These are phyloP conservation scores for Psilocybe azurescens DNA, from an alignment of 768 basidiomycete species.

Conservation along the genomic window DNA sequence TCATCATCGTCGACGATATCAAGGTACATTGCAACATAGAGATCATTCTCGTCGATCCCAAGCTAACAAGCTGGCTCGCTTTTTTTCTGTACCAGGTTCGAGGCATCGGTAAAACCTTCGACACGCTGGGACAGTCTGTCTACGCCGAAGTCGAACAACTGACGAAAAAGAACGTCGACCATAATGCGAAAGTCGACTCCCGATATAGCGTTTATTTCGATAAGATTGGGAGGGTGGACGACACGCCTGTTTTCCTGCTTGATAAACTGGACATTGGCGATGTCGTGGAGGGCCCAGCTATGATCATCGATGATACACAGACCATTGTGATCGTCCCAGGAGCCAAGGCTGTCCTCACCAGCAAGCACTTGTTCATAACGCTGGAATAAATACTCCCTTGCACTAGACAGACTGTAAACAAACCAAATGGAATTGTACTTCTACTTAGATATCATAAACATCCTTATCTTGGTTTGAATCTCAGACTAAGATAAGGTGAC, in stretches of 20 bases:
- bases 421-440: background rate
- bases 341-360: slow-evolving; percentile 68
- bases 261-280: slow-evolving; percentile 72
- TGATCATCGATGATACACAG: slow-evolving; percentile 96
- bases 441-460: background rate
- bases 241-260: slow-evolving; percentile 83
- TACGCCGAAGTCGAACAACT: slow-evolving; percentile 74
- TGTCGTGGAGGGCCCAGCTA: slow-evolving; percentile 80
- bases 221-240: slow-evolving; percentile 70
- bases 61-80: background rate
- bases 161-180: slow-evolving; percentile 42
- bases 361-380: slow-evolving; percentile 68
- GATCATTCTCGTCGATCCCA: background rate
- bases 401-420: background rate
- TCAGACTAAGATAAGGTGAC: too few species aligned
- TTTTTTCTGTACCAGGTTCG: slow-evolving; percentile 59
- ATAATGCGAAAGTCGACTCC: slow-evolving; percentile 50
- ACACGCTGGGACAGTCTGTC: slow-evolving; percentile 78
- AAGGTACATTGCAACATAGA: slow-evolving; percentile 53
- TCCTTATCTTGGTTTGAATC: too few species aligned
- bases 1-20: slow-evolving; percentile 88
- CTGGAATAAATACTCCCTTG: slow-evolving; percentile 33
- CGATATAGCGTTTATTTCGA: slow-evolving; percentile 83
- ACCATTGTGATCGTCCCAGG: slow-evolving; percentile 89
- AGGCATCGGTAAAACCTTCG: slow-evolving; percentile 90